Conservation (phyloP, 768 basidiomycete species). For the Tricholoma sp. region DNA sequence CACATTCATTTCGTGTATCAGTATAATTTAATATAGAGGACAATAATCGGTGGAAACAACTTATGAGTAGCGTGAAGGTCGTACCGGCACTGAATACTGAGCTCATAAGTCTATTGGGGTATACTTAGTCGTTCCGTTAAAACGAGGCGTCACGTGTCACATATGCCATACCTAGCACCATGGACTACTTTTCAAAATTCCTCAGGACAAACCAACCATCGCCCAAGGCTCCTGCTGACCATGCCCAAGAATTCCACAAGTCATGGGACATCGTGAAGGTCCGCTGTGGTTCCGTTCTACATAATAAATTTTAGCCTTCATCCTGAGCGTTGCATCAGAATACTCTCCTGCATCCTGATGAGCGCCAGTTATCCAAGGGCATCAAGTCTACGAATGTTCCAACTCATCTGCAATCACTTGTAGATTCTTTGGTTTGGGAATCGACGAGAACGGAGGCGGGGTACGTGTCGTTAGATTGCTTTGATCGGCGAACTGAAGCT, state of each 20-base stretch:
- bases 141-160: not conserved
- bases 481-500: conserved; percentile 3
- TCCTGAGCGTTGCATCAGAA: conserved; percentile 40
- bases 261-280: conserved; percentile 79
- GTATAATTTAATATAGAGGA: conserved; percentile 17
- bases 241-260: conserved; percentile 65
- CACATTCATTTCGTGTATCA: conserved; percentile 18
- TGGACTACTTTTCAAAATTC: conserved; percentile 89
- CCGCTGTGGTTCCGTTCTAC: conserved; percentile 7
- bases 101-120: too few species aligned
- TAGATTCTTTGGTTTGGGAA: conserved; percentile 83
- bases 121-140: too few species aligned
- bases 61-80: too few species aligned
- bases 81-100: too few species aligned
- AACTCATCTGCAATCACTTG: conserved; percentile 67
- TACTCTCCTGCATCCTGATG: conserved; percentile 83
- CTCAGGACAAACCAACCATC: conserved; percentile 42
- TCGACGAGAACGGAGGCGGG: conserved; percentile 81
- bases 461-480: conserved; percentile 41
- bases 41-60: not conserved
- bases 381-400: conserved; percentile 82
- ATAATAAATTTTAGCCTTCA: not conserved
- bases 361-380: conserved; percentile 78
- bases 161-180: conserved; percentile 19
- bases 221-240: conserved; percentile 54